Percentiles rank a stretch among this genome's conserved stretches.
Conservation (phyloP, 108 stramenopile genomes). For the Bacterosira constricta region DNA sequence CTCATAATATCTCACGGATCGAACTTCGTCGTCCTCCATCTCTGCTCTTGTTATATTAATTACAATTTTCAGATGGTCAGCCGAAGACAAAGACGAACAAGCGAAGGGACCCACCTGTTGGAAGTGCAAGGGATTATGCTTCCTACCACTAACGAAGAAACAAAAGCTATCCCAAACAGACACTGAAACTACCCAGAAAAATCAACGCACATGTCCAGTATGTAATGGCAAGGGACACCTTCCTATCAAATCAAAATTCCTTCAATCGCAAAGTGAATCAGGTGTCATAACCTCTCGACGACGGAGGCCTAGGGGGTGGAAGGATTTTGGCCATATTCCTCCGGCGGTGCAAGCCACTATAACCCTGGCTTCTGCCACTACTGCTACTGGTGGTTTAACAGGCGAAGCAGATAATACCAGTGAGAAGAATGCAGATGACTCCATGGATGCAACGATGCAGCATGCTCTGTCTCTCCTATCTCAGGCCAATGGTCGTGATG, state of each 20-base stretch:
- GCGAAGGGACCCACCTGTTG: slow-evolving; percentile 58
- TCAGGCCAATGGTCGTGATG: slow-evolving; percentile 22
- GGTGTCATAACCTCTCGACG: slow-evolving; percentile 21
- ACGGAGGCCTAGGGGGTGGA: slow-evolving; percentile 25
- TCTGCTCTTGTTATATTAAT: too few relatives aligned
- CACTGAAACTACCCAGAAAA: neutral
- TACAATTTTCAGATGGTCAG: too few relatives aligned
- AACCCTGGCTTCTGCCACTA: neutral
- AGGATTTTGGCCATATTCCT: slow-evolving; percentile 34
- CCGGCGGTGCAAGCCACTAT: slow-evolving; percentile 15
- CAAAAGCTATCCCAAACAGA: neutral
- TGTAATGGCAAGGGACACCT: slow-evolving; percentile 48
- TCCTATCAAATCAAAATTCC: slow-evolving; percentile 32
- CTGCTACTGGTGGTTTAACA: neutral
- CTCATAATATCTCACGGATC: too few relatives aligned
- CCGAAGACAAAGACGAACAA: neutral
- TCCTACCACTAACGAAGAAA: slow-evolving; percentile 1
- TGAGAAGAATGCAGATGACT: neutral
- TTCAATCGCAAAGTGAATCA: slow-evolving; percentile 3
- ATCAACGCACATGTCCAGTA: slow-evolving; percentile 43
- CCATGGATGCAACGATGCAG: neutral
- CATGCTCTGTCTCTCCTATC: slow-evolving; percentile 20
- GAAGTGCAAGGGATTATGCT: slow-evolving; percentile 60
- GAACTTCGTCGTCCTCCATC: too few relatives aligned
- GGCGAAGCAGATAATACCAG: neutral